These are phyloP conservation scores for Podospora fimiseda DNA, from an alignment of 495 filamentous ascomycete species.

Conservation along the genomic window DNA sequence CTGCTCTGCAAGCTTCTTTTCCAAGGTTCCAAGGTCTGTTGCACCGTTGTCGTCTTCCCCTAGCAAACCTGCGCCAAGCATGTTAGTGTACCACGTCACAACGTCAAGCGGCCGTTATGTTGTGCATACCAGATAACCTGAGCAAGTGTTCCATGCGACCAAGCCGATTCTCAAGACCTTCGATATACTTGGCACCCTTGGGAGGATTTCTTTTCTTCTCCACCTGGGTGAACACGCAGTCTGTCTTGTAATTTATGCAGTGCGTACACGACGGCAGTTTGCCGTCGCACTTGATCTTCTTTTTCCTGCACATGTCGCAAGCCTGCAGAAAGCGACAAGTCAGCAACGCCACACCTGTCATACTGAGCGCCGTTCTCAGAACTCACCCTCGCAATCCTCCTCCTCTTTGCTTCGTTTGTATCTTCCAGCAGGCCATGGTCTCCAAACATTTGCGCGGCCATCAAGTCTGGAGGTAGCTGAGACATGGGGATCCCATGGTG, in stretches of 20 bases:
- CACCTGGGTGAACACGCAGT: slow-evolving; percentile 94
- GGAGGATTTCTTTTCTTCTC: slow-evolving; percentile 98
- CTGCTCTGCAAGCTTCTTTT: slow-evolving; percentile 67
- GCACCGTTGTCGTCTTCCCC: slow-evolving; percentile 78
- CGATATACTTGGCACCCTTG: slow-evolving; percentile 98
- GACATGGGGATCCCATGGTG: slow-evolving; percentile 49
- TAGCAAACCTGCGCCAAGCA: slow-evolving; percentile 49
- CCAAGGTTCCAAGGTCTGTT: slow-evolving; percentile 81
- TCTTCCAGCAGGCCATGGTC: slow-evolving; percentile 56
- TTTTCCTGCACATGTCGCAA: slow-evolving; percentile 98
- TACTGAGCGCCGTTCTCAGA: not conserved
- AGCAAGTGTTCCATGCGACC: slow-evolving; percentile 90
- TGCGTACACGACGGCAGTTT: slow-evolving; percentile 93
- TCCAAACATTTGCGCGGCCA: slow-evolving; percentile 53
- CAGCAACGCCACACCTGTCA: slow-evolving; percentile 11
- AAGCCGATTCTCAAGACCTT: slow-evolving; percentile 90
- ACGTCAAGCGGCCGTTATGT: not conserved
- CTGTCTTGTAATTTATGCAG: slow-evolving; percentile 96
- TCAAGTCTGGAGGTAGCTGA: slow-evolving; percentile 46
- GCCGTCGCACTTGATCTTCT: slow-evolving; percentile 99
- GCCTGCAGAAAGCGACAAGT: slow-evolving; percentile 49
- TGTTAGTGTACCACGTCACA: slow-evolving; percentile 8
- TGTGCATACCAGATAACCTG: slow-evolving; percentile 61
- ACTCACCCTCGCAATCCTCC: slow-evolving; percentile 83
- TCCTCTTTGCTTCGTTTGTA: slow-evolving; percentile 79